Percentiles rank a stretch among this genome's conserved stretches.
Evolutionary conservation across 2,329 filamentous ascomycete species (phyloP).

Genomic region (Hypocreales sp.): DNA sequence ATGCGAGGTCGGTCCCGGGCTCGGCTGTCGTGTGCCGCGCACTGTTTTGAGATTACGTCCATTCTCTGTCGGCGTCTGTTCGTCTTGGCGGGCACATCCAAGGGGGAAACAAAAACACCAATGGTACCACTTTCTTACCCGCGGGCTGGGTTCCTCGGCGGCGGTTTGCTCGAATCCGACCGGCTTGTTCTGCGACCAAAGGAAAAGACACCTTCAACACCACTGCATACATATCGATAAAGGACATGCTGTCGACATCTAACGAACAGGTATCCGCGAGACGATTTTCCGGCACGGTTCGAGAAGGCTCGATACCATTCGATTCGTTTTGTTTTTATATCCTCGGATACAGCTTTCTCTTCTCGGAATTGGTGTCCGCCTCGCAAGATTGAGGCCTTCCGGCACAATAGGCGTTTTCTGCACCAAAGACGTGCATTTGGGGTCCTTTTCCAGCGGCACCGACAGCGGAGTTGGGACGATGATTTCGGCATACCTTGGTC

Average conservation of each 20-base stretch:
- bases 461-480: conserved; percentile 7
- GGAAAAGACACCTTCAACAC: too few species aligned
- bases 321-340: conserved; percentile 15
- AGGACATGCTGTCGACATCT: conserved; percentile 35
- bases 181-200: too few species aligned
- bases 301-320: conserved; percentile 33
- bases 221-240: conserved; percentile 10
- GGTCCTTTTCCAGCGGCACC: conserved; percentile 4
- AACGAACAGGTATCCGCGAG: too few species aligned
- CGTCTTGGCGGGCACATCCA: conserved; percentile 34
- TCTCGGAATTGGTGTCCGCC: conserved; percentile 12
- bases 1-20: too few species aligned
- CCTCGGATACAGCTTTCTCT: conserved; percentile 13
- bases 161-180: too few species aligned
- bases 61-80: conserved; percentile 26
- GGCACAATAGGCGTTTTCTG: conserved; percentile 24
- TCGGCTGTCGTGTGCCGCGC: conserved; percentile 18
- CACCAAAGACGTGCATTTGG: conserved; percentile 11
- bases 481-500: conserved; percentile 6
- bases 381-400: conserved; percentile 20
- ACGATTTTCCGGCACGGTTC: conserved; percentile 25
- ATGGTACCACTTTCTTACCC: conserved; percentile 23
- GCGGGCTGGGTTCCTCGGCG: conserved; percentile 23
- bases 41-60: conserved; percentile 18
- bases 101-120: conserved; percentile 11